Evolutionary conservation across 352 stramenopile genomes (phyloP), one percentile per base, ranked within the genome.

Genomic region (Pelagophyceae sp.): DNA sequence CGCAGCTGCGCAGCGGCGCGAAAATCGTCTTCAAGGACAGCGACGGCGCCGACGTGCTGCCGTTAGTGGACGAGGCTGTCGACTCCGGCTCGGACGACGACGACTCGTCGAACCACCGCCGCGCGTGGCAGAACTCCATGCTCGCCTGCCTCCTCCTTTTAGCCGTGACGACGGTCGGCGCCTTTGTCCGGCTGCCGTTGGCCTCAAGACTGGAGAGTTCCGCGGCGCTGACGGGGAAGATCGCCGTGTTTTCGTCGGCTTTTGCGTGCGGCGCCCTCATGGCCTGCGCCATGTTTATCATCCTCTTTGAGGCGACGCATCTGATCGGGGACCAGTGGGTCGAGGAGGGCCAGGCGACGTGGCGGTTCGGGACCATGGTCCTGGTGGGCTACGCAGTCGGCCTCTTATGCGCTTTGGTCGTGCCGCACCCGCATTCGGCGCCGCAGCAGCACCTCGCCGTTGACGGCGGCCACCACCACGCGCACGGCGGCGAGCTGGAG

Each of bases 221-320:
- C n/a, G n/a, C n/a, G n/a, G n/a, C n/a, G n/a, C n/a, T n/a, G n/a
- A n/a, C n/a, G n/a, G n/a, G n/a, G n/a, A n/a, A n/a, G n/a, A n/a
- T n/a, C n/a, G n/a, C n/a, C 15, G 50, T 60, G 17, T 25, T 15
- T 60, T 25, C 76, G 82, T 88, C 81, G 32, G 85, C 84, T 5
- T 85, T 93, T 72, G 90, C 87, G 0, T 77, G 82, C 32, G 90
- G 89, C 23, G 88, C 90, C 0, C 71, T 94, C 1, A 86, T 93
- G 54, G 88, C 87, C 23, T 89, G 86, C 3, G 83, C 88, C 27
- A 87, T 93, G 69, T 88, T 94, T 65, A 81, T 94, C 60, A 83
- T 94, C 38, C 64, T 94, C 45, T 87, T 89, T 15, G 90, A 95
- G 76, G 80, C 86, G 0, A 85, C 92, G 29, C 75, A 87, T 63